Base-by-base conservation (phyloP, 1,284 basidiomycete genomes). In the Waitea zeae region DNA sequence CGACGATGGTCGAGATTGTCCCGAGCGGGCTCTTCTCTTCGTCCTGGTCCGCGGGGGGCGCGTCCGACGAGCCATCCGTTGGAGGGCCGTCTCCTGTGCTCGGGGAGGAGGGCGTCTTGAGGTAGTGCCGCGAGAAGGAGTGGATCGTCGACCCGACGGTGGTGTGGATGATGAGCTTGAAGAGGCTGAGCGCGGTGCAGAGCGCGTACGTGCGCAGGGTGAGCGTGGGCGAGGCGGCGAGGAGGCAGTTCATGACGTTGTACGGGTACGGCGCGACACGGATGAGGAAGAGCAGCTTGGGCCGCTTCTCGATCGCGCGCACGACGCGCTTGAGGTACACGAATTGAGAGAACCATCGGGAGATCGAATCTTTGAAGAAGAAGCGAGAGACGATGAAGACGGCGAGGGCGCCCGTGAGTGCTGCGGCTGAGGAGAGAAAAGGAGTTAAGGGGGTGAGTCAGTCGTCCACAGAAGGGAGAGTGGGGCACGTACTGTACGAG, bases 221-320 rank as follows among this genome's bases (percentile, higher is more conserved):
- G 43, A 89, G 67, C n/a, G 75, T 73, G n/a, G 77, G 75, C 11
- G 81, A 74, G n/a, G 81, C 80, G 2, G 84, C 84, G 22, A 89
- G 67, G 30, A 89, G 67, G 45, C 79, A 83, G 58, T 89, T 89
- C 75, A 89, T 83, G 47, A 89, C 76, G 54, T 89, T 89, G 61
- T 80, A 82, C 0, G 79, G 80, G 49, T 83, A 83, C 3, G 80
- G 80, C 13, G 81, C 84, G 33, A 26, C 64, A 36, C 84, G 79
- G 44, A 89, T 79, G 42, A 89, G 70, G 59, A 89, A 87, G 33
- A 89, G 70, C 5, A 89, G 63, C 48, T 72, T 73, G 1, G 86
- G 84, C 35, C 73, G 71, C 54, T 76, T 79, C 61, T 89, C 86
- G 46, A 89, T 82, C n/a, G 84, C 84, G 27, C 74, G 67, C 5